Evolutionary conservation across 306 rosid species (phyloP).

Genomic region (Cucumis sativus): DNA sequence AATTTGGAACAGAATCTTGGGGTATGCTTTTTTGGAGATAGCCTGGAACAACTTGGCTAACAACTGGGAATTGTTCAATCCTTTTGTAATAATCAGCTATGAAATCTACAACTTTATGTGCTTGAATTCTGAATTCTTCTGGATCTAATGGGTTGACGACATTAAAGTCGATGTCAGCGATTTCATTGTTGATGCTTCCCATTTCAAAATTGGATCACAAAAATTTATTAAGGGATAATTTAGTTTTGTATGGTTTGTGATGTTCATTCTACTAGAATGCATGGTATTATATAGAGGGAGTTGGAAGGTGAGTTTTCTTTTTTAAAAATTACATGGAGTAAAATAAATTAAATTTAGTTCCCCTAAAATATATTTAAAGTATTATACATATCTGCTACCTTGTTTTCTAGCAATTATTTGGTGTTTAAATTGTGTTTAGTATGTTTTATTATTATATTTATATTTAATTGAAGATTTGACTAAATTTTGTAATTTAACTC

Average conservation of each 20-base stretch:
- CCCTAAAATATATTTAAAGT: too few relatives aligned
- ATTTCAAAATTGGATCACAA: neutral
- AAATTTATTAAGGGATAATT: neutral
- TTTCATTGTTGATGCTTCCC: neutral
- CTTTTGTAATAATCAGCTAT: constrained; percentile 23
- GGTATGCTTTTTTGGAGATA: constrained; percentile 18
- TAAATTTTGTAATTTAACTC: too few relatives aligned
- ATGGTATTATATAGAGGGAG: neutral
- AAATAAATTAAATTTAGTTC: too few relatives aligned
- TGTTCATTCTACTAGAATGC: neutral
- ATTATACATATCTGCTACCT: too few relatives aligned
- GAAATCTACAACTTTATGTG: constrained; percentile 23
- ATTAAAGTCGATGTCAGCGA: neutral
- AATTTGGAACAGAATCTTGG: constrained; percentile 8
- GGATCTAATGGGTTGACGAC: constrained; percentile 9
- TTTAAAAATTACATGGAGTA: too few relatives aligned
- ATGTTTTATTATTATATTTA: too few relatives aligned
- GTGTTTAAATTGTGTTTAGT: too few relatives aligned
- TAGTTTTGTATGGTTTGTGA: neutral
- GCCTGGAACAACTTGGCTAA: constrained; percentile 23
- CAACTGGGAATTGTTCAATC: constrained; percentile 19
- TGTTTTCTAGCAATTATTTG: too few relatives aligned
- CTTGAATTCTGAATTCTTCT: constrained; percentile 28
- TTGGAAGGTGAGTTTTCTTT: too few relatives aligned
- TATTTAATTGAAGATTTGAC: too few relatives aligned